Base-by-base conservation (phyloP, 2,329 filamentous ascomycete genomes). In the Dactylellina haptotyla region DNA sequence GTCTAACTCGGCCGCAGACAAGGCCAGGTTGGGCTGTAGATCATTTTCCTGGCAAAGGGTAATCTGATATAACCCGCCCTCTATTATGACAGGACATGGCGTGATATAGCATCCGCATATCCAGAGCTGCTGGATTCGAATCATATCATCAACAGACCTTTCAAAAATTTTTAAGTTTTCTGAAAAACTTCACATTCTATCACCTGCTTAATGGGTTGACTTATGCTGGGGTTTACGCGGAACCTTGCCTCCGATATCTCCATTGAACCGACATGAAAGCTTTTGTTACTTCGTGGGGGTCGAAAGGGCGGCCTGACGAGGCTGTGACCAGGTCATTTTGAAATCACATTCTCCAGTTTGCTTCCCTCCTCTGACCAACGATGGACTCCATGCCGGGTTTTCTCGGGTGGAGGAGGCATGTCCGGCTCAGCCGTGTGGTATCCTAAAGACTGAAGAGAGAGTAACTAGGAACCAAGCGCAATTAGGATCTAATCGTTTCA, bases 51-150 rank as follows among this genome's bases (percentile, higher is more conserved):
- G 43, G 26, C 32, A 37, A 10, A 67, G 34, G 37, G 45, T 67
- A 67, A 54, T 53, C 43, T 53, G 63, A 59, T 67, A 53, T 67
- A 67, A 12, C 12, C 63, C 53, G 63, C 45, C n/a, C 25, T 37
- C 34, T 39, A 45, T 20, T 67, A 67, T 67, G 63, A 59, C 53
- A 58, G 62, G 50, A 51, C 63, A 59, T 67, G 63, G 63, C 63
- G 63, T 67, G 63, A 67, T 53, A 39, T 59, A 28, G 34, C 53
- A 28, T 26, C 16, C 48, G n/a, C n/a, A 51, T 30, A 50, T 54
- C 30, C 48, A 2, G 12, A 18, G 10, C 34, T 30, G 9, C 26
- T 8, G 2, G 50, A 39, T 54, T 54, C 32, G 18, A n/a, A n/a
- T n/a, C n/a, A n/a, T 39, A 25, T 54, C 50, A 39, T 32, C 28